A percentile compares a stretch with the other conserved stretches of the same genome.
Conservation (phyloP, 345 rosid genomes). For the Limnanthes douglasii region DNA sequence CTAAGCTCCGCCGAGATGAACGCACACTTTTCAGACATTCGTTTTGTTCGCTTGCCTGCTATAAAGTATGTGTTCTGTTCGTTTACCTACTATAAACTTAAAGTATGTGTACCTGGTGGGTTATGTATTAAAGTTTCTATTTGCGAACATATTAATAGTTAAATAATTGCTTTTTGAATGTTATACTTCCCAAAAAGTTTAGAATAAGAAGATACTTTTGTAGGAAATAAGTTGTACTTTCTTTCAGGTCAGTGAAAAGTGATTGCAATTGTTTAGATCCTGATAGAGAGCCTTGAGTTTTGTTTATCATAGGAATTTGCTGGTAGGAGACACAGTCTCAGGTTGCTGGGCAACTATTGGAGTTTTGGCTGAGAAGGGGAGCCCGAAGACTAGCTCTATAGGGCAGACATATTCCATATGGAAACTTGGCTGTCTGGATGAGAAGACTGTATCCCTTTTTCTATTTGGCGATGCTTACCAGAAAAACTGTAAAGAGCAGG, state of each 20-base stretch:
- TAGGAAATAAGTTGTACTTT: too few species aligned
- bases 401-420: constrained; percentile 65
- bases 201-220: too few species aligned
- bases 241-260: too few species aligned
- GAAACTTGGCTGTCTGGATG: constrained; percentile 58
- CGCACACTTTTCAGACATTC: constrained; percentile 61
- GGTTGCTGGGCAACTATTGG: constrained; percentile 93
- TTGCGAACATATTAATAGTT: too few species aligned
- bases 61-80: constrained; percentile 57
- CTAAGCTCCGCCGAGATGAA: constrained; percentile 40
- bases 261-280: constrained; percentile 6
- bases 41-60: constrained; percentile 52
- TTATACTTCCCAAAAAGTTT: too few species aligned
- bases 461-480: constrained; percentile 81
- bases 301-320: constrained; percentile 48
- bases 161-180: too few species aligned
- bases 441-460: constrained; percentile 51
- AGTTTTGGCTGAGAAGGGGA: constrained; percentile 70
- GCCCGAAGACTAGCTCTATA: constrained; percentile 52
- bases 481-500: constrained; percentile 34
- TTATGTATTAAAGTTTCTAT: too few species aligned
- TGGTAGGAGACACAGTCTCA: constrained; percentile 52
- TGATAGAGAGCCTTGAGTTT: background rate
- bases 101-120: too few species aligned
- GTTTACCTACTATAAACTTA: too few species aligned